These are phyloP conservation scores for Solanum verrucosum DNA, from an alignment of 257 asterid species.

Conservation along the genomic window DNA sequence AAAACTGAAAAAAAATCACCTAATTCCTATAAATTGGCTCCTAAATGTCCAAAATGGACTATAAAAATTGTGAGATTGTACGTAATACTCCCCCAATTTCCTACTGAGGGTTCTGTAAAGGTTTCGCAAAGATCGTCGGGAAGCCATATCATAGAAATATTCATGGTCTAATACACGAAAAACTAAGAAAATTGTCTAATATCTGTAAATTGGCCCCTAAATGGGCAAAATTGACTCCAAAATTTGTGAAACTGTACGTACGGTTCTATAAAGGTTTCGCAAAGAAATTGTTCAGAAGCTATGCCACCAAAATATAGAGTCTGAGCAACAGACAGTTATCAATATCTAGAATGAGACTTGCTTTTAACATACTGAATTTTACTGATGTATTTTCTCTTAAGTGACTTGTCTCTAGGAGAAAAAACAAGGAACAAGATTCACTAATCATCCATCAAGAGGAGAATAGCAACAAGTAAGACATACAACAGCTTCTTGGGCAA, in stretches of 20 bases:
- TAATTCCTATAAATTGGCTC: rapidly evolving
- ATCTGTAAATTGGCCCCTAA: neutral
- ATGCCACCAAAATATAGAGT: neutral
- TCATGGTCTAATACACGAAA: no score
- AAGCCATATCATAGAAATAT: neutral
- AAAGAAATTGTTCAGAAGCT: neutral
- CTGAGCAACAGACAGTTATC: neutral
- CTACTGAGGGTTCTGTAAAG: neutral
- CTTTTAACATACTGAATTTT: neutral
- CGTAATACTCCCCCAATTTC: neutral
- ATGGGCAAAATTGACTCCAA: neutral
- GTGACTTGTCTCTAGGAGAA: neutral
- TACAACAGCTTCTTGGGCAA: neutral
- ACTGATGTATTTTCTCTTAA: neutral
- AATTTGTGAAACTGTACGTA: neutral
- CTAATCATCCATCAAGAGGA: neutral
- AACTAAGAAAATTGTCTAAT: neutral
- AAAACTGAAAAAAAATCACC: neutral
- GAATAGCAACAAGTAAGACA: neutral
- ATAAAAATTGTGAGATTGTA: neutral
- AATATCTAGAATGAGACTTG: neutral
- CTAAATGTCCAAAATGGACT: neutral
- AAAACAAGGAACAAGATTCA: neutral
- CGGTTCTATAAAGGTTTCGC: no score
- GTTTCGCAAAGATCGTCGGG: rapidly evolving